Conservation (phyloP, 2,329 filamentous ascomycete genomes). For the Cytospora piceicola region DNA sequence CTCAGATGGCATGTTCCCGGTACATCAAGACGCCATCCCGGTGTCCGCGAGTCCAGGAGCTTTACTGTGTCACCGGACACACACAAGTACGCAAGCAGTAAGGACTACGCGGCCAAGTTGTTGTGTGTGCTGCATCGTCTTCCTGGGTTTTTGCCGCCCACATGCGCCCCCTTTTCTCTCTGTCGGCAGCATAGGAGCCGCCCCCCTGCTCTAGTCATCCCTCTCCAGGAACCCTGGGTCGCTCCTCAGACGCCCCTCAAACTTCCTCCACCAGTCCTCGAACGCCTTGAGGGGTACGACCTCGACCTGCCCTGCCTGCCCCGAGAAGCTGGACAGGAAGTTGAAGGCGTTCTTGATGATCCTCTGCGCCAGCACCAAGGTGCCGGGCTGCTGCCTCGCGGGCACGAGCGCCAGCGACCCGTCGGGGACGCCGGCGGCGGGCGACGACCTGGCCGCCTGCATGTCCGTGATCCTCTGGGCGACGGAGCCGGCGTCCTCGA, state of each 20-base stretch:
- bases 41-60: neutral
- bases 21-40: neutral
- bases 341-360: slow-evolving; percentile 99
- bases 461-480: slow-evolving; percentile 68
- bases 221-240: slow-evolving; percentile 90
- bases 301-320: slow-evolving; percentile 67
- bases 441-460: slow-evolving; percentile 44
- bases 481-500: slow-evolving; percentile 78
- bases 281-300: slow-evolving; percentile 94
- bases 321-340: slow-evolving; percentile 86
- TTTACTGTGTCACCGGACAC: neutral
- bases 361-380: slow-evolving; percentile 80
- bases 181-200: neutral
- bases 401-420: slow-evolving; percentile 35
- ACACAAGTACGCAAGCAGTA: neutral
- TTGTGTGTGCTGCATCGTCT: neutral
- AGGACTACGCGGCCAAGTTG: neutral
- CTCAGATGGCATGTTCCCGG: slow-evolving; percentile 28
- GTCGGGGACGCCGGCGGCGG: too few relatives aligned
- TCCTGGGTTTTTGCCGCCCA: neutral
- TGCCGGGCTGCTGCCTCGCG: slow-evolving; percentile 55
- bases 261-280: slow-evolving; percentile 97
- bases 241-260: slow-evolving; percentile 81
- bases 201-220: slow-evolving; percentile 32
- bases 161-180: neutral